Evolutionary conservation across 2,329 filamentous ascomycete genomes (phyloP), one percentile per base, ranked within the genome.

Genomic region (Claviceps sp.): DNA sequence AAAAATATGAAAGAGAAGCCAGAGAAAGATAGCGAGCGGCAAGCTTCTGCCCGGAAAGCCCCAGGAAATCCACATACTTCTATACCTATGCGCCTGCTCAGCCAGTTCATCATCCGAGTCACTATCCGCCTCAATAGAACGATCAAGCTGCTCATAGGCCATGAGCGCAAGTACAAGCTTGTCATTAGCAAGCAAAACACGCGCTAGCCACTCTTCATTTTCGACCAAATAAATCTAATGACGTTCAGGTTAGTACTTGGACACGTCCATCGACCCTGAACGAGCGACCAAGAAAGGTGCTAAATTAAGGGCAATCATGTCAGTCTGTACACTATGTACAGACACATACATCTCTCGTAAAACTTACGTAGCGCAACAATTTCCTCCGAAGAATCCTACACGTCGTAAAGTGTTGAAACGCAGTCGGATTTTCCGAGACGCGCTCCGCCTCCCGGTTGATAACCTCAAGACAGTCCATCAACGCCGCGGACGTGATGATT

Each of bases 81-180:
- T 72, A 58, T 83, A 85, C 22, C 79, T 69, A 59, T 82, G 78
- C 38, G 82, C 80, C 64, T 84, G 80, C 61, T 85, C 80, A 45
- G 83, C 80, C 42, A 80, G 64, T 59, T 80, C 85, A 55, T 84
- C 81, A 52, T 85, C 82, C 1, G 80, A 84, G 64, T 86, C 82
- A 57, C 80, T 84, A 62, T 86, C 82, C 5, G 82, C 81, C 57
- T 88, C 85, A 56, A 91, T 86, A 47, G 86, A 89, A 54, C 84
- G 82, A 64, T 98, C 91, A 56, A 97, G 79, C 59, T 96, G 87
- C 68, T 97, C 91, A 62, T 89, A 98, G 0, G 89, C 86, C 80
- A 95, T 95, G 52, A 98, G 76, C 1, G 90, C 88, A 55, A 85
- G 85, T 42, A 97, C 87, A n/a, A 98, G 82, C 67, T 95, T 87